These are phyloP conservation scores for Globisporangium camurandrum DNA, from an alignment of 352 stramenopile species.

Conservation along the genomic window DNA sequence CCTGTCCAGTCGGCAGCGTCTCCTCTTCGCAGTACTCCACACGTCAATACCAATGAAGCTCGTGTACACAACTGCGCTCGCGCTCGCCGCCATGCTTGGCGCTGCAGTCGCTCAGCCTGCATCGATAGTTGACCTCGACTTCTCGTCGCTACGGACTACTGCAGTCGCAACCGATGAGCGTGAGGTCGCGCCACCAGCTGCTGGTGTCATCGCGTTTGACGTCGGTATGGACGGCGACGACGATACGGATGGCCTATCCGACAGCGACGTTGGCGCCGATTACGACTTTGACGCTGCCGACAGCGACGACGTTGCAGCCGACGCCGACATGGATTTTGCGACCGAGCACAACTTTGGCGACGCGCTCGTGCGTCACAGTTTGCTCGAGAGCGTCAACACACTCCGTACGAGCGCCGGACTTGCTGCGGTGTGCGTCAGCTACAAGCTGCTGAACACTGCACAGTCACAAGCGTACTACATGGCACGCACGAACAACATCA, in stretches of 20 bases:
- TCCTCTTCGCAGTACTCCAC: too few species aligned
- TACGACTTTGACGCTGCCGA: neutral
- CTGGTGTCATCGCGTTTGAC: neutral
- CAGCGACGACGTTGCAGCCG: slow-evolving; percentile 1
- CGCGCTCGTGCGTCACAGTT: slow-evolving; percentile 2
- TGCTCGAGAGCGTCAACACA: slow-evolving; percentile 11
- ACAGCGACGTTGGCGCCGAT: neutral
- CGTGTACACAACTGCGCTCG: neutral
- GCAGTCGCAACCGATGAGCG: neutral
- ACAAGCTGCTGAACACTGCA: slow-evolving; percentile 20
- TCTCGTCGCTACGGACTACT: neutral
- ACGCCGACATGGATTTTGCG: neutral
- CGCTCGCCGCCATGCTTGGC: neutral
- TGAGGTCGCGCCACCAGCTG: neutral
- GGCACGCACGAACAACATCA: slow-evolving; percentile 15
- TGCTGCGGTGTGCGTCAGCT: slow-evolving; percentile 2
- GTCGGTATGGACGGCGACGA: neutral
- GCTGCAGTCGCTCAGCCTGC: neutral
- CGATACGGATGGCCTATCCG: neutral
- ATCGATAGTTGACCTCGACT: neutral
- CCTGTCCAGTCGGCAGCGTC: neutral
- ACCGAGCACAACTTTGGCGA: neutral
- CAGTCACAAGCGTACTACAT: slow-evolving; percentile 19
- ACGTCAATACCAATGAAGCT: slow-evolving; percentile 1
- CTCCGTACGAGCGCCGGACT: slow-evolving; percentile 4